phyloP scores from a whole-genome alignment of 1,284 basidiomycete genomes.

The Trametes versicolor region DNA sequence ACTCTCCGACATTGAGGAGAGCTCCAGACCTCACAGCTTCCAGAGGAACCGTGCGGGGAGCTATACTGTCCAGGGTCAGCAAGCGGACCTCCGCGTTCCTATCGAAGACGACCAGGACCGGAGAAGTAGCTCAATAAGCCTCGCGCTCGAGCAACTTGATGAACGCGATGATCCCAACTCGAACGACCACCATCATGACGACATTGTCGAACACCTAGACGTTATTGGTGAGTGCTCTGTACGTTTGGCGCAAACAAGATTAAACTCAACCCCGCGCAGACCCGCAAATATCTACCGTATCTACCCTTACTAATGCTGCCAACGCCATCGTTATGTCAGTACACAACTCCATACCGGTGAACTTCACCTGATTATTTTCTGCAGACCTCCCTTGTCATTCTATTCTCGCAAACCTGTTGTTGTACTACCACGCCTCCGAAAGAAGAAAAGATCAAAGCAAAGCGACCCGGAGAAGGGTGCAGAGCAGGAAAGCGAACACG shows the following conservation, averaged over 20 bases:
- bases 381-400: slow-evolving; percentile 72
- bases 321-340: slow-evolving; percentile 77
- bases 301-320: slow-evolving; percentile 79
- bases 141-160: slow-evolving; percentile 33
- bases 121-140: slow-evolving; percentile 50
- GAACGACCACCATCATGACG: slow-evolving; percentile 66
- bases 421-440: slow-evolving; percentile 53
- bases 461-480: slow-evolving; percentile 46
- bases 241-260: background rate
- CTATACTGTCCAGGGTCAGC: slow-evolving; percentile 43
- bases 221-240: slow-evolving; percentile 65
- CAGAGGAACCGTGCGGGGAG: slow-evolving; percentile 14
- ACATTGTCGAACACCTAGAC: slow-evolving; percentile 81
- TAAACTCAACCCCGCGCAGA: slow-evolving; percentile 52
- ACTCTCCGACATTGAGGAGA: slow-evolving; percentile 23
- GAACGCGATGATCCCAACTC: slow-evolving; percentile 16
- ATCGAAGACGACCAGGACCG: slow-evolving; percentile 47
- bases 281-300: slow-evolving; percentile 75
- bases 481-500: slow-evolving; percentile 32
- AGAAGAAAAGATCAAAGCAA: slow-evolving; percentile 29
- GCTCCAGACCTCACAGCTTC: slow-evolving; percentile 13
- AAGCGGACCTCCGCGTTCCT: slow-evolving; percentile 45
- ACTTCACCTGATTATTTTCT: slow-evolving; percentile 1
- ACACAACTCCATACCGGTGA: background rate
- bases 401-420: slow-evolving; percentile 77